Evolutionary conservation across 352 stramenopile species (phyloP).

Genomic region (Globisporangium middletonii): DNA sequence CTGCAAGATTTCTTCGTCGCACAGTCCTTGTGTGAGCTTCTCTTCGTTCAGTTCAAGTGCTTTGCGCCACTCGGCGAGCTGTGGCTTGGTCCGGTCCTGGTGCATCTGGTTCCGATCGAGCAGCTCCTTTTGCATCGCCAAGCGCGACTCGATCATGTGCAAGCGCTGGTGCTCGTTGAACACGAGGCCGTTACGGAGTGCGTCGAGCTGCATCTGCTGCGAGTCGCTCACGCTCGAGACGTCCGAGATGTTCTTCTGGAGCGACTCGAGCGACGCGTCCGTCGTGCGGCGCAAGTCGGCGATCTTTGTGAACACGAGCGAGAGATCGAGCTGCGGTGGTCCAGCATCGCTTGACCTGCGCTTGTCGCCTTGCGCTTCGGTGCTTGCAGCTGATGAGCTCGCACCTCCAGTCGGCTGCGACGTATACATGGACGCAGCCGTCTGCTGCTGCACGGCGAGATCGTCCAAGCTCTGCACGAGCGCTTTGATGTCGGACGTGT

Average conservation of each 20-base stretch:
- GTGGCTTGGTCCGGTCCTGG: conserved; percentile 60
- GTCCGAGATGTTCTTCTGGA: conserved; percentile 45
- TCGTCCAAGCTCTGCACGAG: conserved; percentile 46
- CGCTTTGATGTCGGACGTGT: conserved; percentile 42
- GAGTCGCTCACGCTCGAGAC: conserved; percentile 27
- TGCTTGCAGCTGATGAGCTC: conserved; percentile 8
- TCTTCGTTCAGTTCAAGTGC: conserved; percentile 54
- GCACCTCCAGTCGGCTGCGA: conserved; percentile 3
- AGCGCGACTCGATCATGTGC: conserved; percentile 42
- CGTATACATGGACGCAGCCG: conserved; percentile 22
- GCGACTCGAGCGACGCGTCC: conserved; percentile 45
- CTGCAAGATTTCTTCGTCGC: conserved; percentile 53
- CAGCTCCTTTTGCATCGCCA: conserved; percentile 65
- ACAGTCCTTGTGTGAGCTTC: conserved; percentile 43
- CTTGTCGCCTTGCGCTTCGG: background rate
- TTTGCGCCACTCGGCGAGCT: conserved; percentile 64
- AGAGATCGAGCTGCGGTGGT: conserved; percentile 51
- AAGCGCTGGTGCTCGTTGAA: conserved; percentile 56
- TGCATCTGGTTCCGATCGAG: conserved; percentile 61
- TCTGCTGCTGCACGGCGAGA: conserved; percentile 45
- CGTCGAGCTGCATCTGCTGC: conserved; percentile 51
- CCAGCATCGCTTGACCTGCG: conserved; percentile 5
- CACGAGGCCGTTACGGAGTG: conserved; percentile 37
- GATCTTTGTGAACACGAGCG: conserved; percentile 78
- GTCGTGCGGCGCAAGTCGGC: conserved; percentile 57